Percentiles rank a stretch among this genome's conserved stretches.
phyloP scores from a whole-genome alignment of 148 eudicot species.

The Linanthus parryae region DNA sequence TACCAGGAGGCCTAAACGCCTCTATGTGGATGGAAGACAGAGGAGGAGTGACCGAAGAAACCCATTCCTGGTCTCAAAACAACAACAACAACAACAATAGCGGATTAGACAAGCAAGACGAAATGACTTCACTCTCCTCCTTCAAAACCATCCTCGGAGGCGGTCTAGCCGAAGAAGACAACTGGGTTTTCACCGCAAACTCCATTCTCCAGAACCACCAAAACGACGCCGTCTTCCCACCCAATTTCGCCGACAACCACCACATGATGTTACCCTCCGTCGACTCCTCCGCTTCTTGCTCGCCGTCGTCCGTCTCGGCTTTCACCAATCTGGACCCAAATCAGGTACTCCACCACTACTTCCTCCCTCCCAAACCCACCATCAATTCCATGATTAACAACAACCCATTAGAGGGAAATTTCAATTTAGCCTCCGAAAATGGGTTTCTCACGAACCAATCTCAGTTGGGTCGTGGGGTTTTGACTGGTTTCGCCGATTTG shows the following conservation, averaged over 20 bases:
- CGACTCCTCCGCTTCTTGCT: conserved; percentile 76
- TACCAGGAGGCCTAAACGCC: conserved; percentile 25
- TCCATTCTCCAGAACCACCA: conserved; percentile 13
- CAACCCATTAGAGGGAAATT: conserved; percentile 28
- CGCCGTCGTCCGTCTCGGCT: conserved; percentile 54
- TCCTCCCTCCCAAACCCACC: conserved; percentile 31
- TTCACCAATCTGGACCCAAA: conserved; percentile 45
- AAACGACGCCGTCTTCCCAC: conserved; percentile 20
- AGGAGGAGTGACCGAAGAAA: conserved; percentile 9
- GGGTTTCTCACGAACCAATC: conserved; percentile 32
- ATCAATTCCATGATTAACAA: conserved; percentile 14
- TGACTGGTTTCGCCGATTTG: conserved; percentile 43
- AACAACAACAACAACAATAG: conserved; percentile 17
- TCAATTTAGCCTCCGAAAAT: conserved; percentile 33
- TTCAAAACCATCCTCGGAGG: conserved; percentile 66
- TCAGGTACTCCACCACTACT: conserved; percentile 33
- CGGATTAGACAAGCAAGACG: conserved; percentile 16
- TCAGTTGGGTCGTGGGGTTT: conserved; percentile 29
- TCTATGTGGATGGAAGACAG: conserved; percentile 31
- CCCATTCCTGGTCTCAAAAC: no score
- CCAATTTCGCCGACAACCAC: conserved; percentile 22
- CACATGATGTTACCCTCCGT: conserved; percentile 35
- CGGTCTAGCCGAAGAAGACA: conserved; percentile 44
- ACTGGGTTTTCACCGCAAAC: conserved; percentile 34
- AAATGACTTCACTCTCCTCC: conserved; percentile 27